Evolutionary conservation across 352 stramenopile species (phyloP).

Genomic region (Phytophthora lateralis): DNA sequence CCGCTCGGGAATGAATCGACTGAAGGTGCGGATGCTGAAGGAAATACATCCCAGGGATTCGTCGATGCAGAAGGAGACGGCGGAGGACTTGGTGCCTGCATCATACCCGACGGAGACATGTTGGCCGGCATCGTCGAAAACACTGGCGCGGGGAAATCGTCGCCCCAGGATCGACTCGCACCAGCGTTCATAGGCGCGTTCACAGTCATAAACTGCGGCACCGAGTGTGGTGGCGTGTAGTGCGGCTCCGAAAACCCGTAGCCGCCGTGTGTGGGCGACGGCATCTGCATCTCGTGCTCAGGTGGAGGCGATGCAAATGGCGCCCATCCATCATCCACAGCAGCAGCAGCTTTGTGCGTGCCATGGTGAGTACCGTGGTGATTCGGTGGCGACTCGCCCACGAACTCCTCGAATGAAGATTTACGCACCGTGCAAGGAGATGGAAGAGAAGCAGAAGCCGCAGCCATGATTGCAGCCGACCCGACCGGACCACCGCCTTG

Average conservation of each 20-base stretch:
- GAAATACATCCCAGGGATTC: slow-evolving; percentile 50
- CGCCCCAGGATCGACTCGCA: slow-evolving; percentile 13
- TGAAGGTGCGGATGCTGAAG: slow-evolving; percentile 28
- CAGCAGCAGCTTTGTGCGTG: slow-evolving; percentile 18
- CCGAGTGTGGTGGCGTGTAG: slow-evolving; percentile 29
- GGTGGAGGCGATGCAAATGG: slow-evolving; percentile 24
- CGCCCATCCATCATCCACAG: slow-evolving; percentile 14
- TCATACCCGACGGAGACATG: slow-evolving; percentile 1
- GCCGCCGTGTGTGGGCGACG: slow-evolving; percentile 19
- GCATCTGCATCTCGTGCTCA: slow-evolving; percentile 26
- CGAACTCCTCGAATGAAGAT: slow-evolving; percentile 71
- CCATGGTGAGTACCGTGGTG: slow-evolving; percentile 2
- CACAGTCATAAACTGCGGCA: slow-evolving; percentile 34
- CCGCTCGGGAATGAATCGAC: slow-evolving; percentile 22
- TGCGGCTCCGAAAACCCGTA: slow-evolving; percentile 21
- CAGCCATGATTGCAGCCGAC: slow-evolving; percentile 22
- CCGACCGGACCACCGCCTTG: slow-evolving; percentile 19
- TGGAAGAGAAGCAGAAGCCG: slow-evolving; percentile 8
- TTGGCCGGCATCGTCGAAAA: slow-evolving; percentile 29
- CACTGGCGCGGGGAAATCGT: slow-evolving; percentile 16
- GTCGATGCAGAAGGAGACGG: slow-evolving; percentile 13
- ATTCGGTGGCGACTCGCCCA: slow-evolving; percentile 43
- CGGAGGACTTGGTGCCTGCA: slow-evolving; percentile 4
- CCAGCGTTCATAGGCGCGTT: slow-evolving; percentile 18
- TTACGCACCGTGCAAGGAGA: slow-evolving; percentile 41